Conservation (phyloP, 805 yeast species). For the Zygotorulaspora florentina region DNA sequence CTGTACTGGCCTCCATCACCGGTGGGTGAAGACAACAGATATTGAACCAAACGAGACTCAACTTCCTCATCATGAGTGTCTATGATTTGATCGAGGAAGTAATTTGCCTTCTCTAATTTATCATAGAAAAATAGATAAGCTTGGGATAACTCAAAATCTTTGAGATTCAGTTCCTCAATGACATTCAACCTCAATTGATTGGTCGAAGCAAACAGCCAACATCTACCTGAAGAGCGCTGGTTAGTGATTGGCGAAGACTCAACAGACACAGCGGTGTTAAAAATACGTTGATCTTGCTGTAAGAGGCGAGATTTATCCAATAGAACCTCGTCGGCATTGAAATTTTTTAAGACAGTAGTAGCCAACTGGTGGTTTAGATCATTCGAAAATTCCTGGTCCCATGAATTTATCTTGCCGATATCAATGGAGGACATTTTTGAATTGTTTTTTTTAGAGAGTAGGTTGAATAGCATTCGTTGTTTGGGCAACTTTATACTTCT, state of each 20-base stretch:
- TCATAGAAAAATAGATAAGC: conserved; percentile 79
- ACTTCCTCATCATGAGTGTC: conserved; percentile 63
- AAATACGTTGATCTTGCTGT: conserved; percentile 24
- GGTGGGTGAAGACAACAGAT: conserved; percentile 60
- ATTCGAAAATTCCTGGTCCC: conserved; percentile 28
- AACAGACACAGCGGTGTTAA: conserved; percentile 43
- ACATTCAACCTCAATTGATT: conserved; percentile 65
- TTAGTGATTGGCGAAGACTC: conserved; percentile 55
- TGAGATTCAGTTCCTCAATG: conserved; percentile 57
- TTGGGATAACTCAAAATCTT: conserved; percentile 71
- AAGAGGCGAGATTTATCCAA: conserved; percentile 26
- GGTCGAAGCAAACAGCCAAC: conserved; percentile 86
- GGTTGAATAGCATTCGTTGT: conserved; percentile 3
- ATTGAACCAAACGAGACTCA: conserved; percentile 67
- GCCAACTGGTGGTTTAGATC: conserved; percentile 35
- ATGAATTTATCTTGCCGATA: conserved; percentile 11
- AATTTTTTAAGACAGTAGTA: conserved; percentile 35
- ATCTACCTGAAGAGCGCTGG: conserved; percentile 74
- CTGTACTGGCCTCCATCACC: conserved; percentile 87
- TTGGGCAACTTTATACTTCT: conserved; percentile 1
- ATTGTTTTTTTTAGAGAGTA: neutral
- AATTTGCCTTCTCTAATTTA: conserved; percentile 80
- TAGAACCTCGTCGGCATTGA: conserved; percentile 34
- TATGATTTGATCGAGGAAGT: conserved; percentile 68
- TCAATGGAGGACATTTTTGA: conserved; percentile 14